Conservation (phyloP, 306 rosid species). For the Prunus salicina region DNA sequence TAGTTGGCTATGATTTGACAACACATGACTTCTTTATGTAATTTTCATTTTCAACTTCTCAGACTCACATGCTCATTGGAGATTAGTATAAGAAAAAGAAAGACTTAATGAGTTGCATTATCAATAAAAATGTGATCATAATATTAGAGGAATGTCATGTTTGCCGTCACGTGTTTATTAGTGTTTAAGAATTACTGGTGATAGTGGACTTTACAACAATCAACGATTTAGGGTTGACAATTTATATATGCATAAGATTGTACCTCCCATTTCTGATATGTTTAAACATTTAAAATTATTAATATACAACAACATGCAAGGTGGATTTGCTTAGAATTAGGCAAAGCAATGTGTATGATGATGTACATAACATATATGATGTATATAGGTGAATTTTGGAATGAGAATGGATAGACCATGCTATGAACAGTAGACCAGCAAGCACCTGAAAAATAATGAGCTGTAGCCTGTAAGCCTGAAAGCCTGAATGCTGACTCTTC, state of each 20-base stretch:
- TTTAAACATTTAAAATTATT: not conserved
- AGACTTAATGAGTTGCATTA: not conserved
- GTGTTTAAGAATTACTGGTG: not conserved
- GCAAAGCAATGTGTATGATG: not conserved
- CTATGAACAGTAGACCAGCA: slow-evolving; percentile 16
- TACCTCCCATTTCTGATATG: not conserved
- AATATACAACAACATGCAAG: not conserved
- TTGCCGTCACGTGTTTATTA: not conserved
- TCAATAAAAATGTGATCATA: not conserved
- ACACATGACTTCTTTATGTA: slow-evolving; percentile 1
- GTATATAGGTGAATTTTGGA: not conserved
- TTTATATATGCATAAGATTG: not conserved
- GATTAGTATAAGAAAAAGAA: not conserved
- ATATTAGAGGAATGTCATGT: too few species aligned
- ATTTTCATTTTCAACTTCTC: not conserved
- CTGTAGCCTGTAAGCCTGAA: not conserved
- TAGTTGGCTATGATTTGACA: slow-evolving; percentile 33
- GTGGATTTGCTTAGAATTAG: not conserved
- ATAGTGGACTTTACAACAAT: not conserved
- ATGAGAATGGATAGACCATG: slow-evolving; percentile 14
- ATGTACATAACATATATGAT: not conserved
- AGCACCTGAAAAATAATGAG: slow-evolving; percentile 23
- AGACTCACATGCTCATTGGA: not conserved
- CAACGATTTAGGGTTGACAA: not conserved
- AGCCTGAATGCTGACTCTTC: not conserved